Evolutionary conservation across 2,329 filamentous ascomycete species (phyloP).

Genomic region (Chalaropsis ovoidea): DNA sequence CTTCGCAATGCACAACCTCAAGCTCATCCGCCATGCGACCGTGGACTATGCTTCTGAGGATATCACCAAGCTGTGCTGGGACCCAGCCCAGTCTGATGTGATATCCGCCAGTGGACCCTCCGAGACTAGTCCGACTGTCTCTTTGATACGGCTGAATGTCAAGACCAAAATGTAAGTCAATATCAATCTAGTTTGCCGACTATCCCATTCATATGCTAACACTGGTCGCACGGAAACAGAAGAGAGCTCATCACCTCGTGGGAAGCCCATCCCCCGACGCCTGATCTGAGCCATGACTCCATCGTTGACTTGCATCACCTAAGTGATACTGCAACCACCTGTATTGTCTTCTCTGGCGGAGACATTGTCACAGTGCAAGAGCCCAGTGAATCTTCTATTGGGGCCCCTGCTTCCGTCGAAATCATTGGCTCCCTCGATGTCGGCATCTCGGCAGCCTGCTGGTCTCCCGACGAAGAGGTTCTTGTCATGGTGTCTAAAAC

Average conservation of each 20-base stretch:
- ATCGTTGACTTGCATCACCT: constrained; percentile 78
- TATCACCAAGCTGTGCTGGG: constrained; percentile 75
- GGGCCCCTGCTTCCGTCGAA: constrained; percentile 55
- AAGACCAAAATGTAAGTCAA: constrained; percentile 39
- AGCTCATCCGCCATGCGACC: constrained; percentile 60
- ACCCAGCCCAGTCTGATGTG: constrained; percentile 64
- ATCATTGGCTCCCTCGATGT: constrained; percentile 91
- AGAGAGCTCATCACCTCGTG: constrained; percentile 59
- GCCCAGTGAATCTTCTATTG: constrained; percentile 33
- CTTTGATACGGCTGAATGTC: constrained; percentile 51
- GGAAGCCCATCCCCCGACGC: constrained; percentile 74
- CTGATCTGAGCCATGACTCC: constrained; percentile 63
- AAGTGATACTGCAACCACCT: constrained; percentile 64
- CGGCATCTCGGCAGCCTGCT: constrained; percentile 77
- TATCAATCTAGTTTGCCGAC: not conserved
- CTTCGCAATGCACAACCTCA: constrained; percentile 70
- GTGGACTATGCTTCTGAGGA: constrained; percentile 46
- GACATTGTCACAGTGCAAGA: constrained; percentile 83
- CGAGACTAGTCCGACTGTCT: constrained; percentile 56
- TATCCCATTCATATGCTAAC: not conserved
- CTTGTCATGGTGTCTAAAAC: constrained; percentile 72
- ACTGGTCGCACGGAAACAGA: constrained; percentile 27
- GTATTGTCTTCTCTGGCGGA: constrained; percentile 76
- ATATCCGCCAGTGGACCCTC: constrained; percentile 80
- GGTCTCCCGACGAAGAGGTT: constrained; percentile 93